These are phyloP conservation scores for Coemansia guatemalensis DNA, from an alignment of 192 early-diverging fungal species.

Conservation along the genomic window DNA sequence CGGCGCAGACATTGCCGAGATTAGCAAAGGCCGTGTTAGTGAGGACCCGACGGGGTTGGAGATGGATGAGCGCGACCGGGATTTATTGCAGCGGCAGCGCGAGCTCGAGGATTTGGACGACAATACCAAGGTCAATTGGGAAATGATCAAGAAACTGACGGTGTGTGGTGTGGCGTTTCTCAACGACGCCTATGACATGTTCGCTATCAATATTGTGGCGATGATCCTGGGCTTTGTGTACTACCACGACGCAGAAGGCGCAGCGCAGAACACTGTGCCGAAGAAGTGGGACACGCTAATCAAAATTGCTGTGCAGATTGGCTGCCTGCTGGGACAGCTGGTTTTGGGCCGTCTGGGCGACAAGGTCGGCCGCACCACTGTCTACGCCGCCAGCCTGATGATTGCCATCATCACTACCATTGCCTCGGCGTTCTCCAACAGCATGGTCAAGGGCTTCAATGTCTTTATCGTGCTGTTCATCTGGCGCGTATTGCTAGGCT, in stretches of 20 bases:
- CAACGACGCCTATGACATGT: slow-evolving; percentile 95
- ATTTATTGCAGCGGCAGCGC: slow-evolving; percentile 42
- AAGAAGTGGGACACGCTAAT: slow-evolving; percentile 74
- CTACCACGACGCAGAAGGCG: slow-evolving; percentile 46
- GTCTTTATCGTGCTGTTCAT: slow-evolving; percentile 73
- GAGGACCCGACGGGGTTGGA: slow-evolving; percentile 5
- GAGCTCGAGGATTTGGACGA: slow-evolving; percentile 56
- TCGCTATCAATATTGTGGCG: slow-evolving; percentile 89
- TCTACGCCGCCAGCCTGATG: slow-evolving; percentile 87
- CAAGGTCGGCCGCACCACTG: slow-evolving; percentile 82
- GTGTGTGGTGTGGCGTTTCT: slow-evolving; percentile 84
- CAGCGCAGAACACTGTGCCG: slow-evolving; percentile 58
- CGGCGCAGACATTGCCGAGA: slow-evolving; percentile 38
- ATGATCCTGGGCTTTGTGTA: slow-evolving; percentile 82
- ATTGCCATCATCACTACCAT: slow-evolving; percentile 87
- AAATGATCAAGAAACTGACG: slow-evolving; percentile 72
- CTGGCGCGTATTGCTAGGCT: slow-evolving; percentile 91
- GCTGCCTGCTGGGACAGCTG: slow-evolving; percentile 92
- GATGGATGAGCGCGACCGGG: slow-evolving; percentile 43
- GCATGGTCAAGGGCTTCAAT: slow-evolving; percentile 65
- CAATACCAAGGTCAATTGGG: slow-evolving; percentile 65
- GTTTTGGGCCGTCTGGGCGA: slow-evolving; percentile 87
- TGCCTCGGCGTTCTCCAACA: slow-evolving; percentile 72
- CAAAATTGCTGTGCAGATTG: slow-evolving; percentile 85
- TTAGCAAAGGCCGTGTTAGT: slow-evolving; percentile 17